Evolutionary conservation across 371 early-diverging fungal genomes (phyloP), one percentile per base, ranked within the genome.

Genomic region (Choanephora cucurbitarum): DNA sequence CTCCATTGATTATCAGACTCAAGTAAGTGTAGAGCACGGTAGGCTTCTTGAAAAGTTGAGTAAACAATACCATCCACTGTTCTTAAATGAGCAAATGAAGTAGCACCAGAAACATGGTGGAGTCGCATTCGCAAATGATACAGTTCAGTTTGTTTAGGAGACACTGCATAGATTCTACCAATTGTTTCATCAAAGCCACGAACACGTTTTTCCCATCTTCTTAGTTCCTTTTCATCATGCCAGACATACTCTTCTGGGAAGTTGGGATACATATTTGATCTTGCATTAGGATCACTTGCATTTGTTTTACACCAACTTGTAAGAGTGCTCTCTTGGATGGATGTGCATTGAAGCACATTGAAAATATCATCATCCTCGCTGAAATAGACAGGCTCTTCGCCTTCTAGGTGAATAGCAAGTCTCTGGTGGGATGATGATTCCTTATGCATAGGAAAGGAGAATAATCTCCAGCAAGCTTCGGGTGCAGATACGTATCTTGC

Each of bases 81-180:
- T n/a, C n/a, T n/a, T n/a, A n/a, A n/a, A n/a, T n/a, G n/a, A n/a
- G n/a, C n/a, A n/a, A n/a, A n/a, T n/a, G n/a, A n/a, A n/a, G n/a
- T n/a, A n/a, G n/a, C n/a, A n/a, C n/a, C 70, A n/a, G 7, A 15
- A 10, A 57, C 48, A 31, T 59, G 37, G 2, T 47, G 17, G 7
- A 70, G 46, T 19, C 63, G 18, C 3, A 60, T 28, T 2, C 66
- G 53, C 18, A 66, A 51, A 44, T 46, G 53, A 41, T 22, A 65
- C 18, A 49, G 59, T 49, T 70, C 66, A 13, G 42, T 24, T 18
- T 60, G 58, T 22, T 24, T 66, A 22, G 66, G 63, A 7, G 42
- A 59, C 11, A 65, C 44, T 10, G 44, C 48, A 45, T 67, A 60
- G n/a, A n/a, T n/a, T n/a, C n/a, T n/a, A n/a, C n/a, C n/a, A n/a